A percentile compares a stretch with the other conserved stretches of the same genome.
phyloP scores from a whole-genome alignment of 2,329 filamentous ascomycete genomes.

The Colletotrichum costaricense region DNA sequence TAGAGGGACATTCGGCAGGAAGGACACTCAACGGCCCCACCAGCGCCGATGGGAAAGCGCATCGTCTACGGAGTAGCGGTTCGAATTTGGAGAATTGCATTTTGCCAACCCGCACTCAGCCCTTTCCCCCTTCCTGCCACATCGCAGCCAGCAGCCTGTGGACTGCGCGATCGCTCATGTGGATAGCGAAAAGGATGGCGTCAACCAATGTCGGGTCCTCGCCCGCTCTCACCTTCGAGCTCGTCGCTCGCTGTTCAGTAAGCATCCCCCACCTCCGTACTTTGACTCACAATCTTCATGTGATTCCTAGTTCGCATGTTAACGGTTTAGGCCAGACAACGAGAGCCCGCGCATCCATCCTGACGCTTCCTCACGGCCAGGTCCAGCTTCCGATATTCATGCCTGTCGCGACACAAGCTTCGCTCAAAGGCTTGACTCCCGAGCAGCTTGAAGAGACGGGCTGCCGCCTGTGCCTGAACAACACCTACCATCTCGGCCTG shows the following conservation, averaged over 20 bases:
- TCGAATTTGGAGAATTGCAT: conserved; percentile 13
- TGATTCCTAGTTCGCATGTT: conserved; percentile 9
- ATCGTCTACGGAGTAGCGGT: conserved; percentile 26
- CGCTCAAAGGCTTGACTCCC: conserved; percentile 92
- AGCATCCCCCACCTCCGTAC: conserved; percentile 44
- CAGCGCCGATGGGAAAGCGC: conserved; percentile 9
- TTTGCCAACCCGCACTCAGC: not conserved
- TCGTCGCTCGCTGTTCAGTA: conserved; percentile 84
- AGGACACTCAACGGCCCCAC: not conserved
- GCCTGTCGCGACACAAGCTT: conserved; percentile 97
- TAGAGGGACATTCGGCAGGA: not conserved
- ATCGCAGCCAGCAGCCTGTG: not conserved
- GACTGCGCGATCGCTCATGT: conserved; percentile 32
- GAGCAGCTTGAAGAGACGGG: conserved; percentile 90
- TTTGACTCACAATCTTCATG: not conserved
- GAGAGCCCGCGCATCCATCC: conserved; percentile 87
- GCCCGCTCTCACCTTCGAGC: conserved; percentile 81
- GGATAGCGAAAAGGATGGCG: conserved; percentile 56
- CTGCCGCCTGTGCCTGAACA: conserved; percentile 94
- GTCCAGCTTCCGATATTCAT: conserved; percentile 96
- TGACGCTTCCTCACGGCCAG: conserved; percentile 90
- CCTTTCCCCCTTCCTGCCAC: not conserved
- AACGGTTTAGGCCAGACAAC: conserved; percentile 74
- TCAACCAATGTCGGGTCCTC: conserved; percentile 62
- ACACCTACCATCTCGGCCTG: conserved; percentile 95